Evolutionary conservation across 352 stramenopile species (phyloP), one percentile per base, ranked within the genome.

Genomic region (Globisporangium irregulare): DNA sequence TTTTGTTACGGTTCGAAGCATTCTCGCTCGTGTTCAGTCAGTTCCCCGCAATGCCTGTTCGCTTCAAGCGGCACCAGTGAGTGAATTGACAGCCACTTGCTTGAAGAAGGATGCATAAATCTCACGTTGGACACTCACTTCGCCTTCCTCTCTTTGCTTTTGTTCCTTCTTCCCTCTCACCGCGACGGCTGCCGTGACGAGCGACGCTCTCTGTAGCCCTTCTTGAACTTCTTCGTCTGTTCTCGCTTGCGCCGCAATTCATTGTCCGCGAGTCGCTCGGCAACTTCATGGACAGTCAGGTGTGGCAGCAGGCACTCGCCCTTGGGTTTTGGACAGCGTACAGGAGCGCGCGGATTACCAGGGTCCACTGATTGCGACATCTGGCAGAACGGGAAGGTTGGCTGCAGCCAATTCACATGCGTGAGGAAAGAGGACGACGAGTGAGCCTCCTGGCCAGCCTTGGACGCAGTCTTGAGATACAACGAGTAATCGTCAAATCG

Each of bases 261-360:
- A 2, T 69, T 66, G 46, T 92, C 76, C 1, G 82, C 82, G 5
- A 92, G 63, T 8, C 77, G 79, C 34, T 90, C 79, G 0, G 82
- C 73, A 27, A 92, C 73, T 6, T 86, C 75, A 24, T 89, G 74
- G 0, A 89, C 61, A 7, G 79, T 82, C 2, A 83, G 64, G 48
- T 92, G 84, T 9, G 77, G 79, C 6, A 85, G 36, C 3, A 57
- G 12, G 50, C 84, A 92, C 22, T 68, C 27, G 32, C 67, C 76
- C 10, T 41, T 64, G 8, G 70, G 63, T 20, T 86, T 80, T 1
- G 67, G 54, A 66, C 84, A 92, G n/a, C 70, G 67, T 14, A 82
- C 50, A 0, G 59, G 64, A 9, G 64, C 43, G 2, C 74, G 34
- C 12, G 75, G 32, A 24, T 81, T 73, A 10, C 38, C 24, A 5